A percentile compares a stretch with the other conserved stretches of the same genome.
Evolutionary conservation across 2,329 filamentous ascomycete species (phyloP).

Genomic region (Calonectria henricotiae): DNA sequence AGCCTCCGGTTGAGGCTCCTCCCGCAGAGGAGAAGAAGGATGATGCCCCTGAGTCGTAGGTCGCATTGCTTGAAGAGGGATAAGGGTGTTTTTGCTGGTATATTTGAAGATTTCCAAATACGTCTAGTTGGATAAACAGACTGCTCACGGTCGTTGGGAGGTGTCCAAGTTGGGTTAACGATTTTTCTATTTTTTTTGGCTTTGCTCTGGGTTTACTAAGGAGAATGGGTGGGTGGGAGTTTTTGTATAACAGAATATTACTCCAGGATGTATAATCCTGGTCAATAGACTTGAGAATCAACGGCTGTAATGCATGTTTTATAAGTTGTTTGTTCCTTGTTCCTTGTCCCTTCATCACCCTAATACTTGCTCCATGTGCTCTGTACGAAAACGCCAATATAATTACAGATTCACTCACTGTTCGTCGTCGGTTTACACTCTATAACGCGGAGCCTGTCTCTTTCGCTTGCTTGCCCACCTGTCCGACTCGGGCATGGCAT

Average conservation of each 20-base stretch:
- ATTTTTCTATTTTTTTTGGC: slow-evolving; percentile 5
- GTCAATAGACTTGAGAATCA: slow-evolving; percentile 28
- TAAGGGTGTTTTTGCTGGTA: slow-evolving; percentile 19
- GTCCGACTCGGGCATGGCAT: slow-evolving; percentile 55
- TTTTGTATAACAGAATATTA: slow-evolving; percentile 38
- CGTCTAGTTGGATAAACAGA: slow-evolving; percentile 32
- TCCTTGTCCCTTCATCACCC: not conserved
- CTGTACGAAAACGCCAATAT: not conserved
- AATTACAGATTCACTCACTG: not conserved
- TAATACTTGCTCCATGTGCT: not conserved
- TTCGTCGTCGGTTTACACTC: not conserved
- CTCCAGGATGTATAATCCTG: slow-evolving; percentile 26
- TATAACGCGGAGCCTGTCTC: slow-evolving; percentile 13
- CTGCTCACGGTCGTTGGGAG: slow-evolving; percentile 21
- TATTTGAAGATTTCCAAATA: slow-evolving; percentile 15
- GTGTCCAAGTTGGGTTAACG: slow-evolving; percentile 20
- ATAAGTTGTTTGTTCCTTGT: slow-evolving; percentile 3
- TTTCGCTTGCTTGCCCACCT: slow-evolving; percentile 7
- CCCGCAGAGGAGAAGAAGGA: slow-evolving; percentile 35
- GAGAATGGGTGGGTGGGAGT: slow-evolving; percentile 31
- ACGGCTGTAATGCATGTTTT: slow-evolving; percentile 20
- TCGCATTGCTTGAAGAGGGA: not conserved
- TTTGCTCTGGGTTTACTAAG: slow-evolving; percentile 25
- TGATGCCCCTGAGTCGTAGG: slow-evolving; percentile 31
- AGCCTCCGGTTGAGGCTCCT: slow-evolving; percentile 1